Evolutionary conservation across 2,329 filamentous ascomycete genomes (phyloP).

Genomic region (Nigrospora oryzae): DNA sequence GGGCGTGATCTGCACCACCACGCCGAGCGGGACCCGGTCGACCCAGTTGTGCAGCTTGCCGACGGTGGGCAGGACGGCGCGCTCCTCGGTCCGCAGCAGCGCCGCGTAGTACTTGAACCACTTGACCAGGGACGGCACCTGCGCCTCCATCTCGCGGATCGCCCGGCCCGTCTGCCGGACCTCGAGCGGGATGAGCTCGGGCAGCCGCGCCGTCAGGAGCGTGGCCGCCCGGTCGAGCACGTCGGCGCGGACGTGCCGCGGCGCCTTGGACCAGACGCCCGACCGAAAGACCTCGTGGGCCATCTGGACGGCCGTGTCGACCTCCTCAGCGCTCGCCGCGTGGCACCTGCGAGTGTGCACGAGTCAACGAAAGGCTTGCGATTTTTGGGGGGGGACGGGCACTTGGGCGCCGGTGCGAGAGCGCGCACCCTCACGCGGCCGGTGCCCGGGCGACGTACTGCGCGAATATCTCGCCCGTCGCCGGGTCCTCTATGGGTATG

Average conservation of each 20-base stretch:
- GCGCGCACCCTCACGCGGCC: neutral
- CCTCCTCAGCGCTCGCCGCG: conserved; percentile 34
- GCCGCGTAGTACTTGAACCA: conserved; percentile 69
- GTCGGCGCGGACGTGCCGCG: conserved; percentile 49
- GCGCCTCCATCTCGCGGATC: conserved; percentile 61
- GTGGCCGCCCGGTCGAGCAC: conserved; percentile 52
- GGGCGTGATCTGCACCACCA: conserved; percentile 47
- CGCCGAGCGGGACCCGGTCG: conserved; percentile 46
- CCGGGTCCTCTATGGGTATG: conserved; percentile 43
- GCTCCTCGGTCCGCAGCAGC: conserved; percentile 58
- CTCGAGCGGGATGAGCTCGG: conserved; percentile 52
- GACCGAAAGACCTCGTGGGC: conserved; percentile 38
- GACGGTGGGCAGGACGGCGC: conserved; percentile 54
- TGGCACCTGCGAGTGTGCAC: conserved; percentile 29
- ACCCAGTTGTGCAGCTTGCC: conserved; percentile 51
- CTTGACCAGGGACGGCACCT: conserved; percentile 55
- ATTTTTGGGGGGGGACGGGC: neutral
- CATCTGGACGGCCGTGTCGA: conserved; percentile 27
- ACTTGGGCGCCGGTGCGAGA: neutral
- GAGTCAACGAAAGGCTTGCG: neutral
- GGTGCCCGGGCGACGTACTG: conserved; percentile 23
- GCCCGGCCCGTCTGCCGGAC: conserved; percentile 60
- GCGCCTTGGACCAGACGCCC: conserved; percentile 47
- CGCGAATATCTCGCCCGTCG: conserved; percentile 42
- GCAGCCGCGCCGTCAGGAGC: conserved; percentile 42